A percentile compares a stretch with the other conserved stretches of the same genome.
Evolutionary conservation across 768 basidiomycete genomes (phyloP).

Genomic region (Punctularia strigosozonata): DNA sequence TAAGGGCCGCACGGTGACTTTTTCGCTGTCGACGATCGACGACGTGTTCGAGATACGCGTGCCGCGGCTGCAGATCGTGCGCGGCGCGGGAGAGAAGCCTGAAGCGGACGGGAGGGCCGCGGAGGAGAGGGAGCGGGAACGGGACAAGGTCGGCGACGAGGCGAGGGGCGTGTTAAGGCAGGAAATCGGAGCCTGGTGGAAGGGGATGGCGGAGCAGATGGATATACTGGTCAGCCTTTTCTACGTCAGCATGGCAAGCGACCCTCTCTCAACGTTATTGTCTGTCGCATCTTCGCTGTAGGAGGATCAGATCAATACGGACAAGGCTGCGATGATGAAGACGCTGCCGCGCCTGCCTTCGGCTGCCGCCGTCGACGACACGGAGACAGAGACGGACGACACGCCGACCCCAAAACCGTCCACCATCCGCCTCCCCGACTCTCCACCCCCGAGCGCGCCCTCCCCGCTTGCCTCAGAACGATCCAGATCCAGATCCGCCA

Average conservation of each 20-base stretch:
- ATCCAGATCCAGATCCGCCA: constrained; percentile 5
- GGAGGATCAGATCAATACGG: constrained; percentile 29
- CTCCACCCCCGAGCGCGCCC: neutral
- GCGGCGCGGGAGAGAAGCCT: constrained; percentile 13
- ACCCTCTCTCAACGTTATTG: neutral
- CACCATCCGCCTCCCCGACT: constrained; percentile 7
- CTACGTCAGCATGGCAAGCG: neutral
- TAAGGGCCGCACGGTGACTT: constrained; percentile 24
- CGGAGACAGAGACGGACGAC: constrained; percentile 10
- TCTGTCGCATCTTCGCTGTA: constrained; percentile 11
- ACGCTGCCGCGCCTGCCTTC: constrained; percentile 50
- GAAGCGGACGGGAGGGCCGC: constrained; percentile 2
- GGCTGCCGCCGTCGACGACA: constrained; percentile 38
- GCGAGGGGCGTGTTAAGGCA: constrained; percentile 39
- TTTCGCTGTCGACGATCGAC: constrained; percentile 33
- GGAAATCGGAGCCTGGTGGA: constrained; percentile 62
- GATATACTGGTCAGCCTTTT: constrained; percentile 38
- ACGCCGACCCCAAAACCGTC: constrained; percentile 12
- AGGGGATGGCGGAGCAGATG: constrained; percentile 45
- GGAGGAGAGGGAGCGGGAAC: constrained; percentile 3
- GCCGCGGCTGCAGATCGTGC: constrained; percentile 46
- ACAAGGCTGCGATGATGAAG: constrained; percentile 20
- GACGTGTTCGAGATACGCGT: constrained; percentile 53
- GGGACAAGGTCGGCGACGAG: constrained; percentile 17
- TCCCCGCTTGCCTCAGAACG: neutral